A percentile compares a stretch with the other conserved stretches of the same genome.
These are phyloP conservation scores for Fraxinus xanthoxyloides DNA, from an alignment of 305 asterid species.

Conservation along the genomic window DNA sequence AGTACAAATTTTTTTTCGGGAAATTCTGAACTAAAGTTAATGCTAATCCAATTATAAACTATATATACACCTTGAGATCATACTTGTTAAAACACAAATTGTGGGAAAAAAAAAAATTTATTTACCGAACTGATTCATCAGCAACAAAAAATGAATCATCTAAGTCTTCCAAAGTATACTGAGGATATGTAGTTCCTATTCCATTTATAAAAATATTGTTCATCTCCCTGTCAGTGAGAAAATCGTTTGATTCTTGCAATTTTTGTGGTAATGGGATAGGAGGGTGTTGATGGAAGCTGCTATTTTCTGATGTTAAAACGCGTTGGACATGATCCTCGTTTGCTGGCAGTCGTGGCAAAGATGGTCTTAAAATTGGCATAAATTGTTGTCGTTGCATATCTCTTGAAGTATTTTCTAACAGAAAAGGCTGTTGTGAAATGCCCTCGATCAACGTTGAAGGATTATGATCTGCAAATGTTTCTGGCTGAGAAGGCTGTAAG, in stretches of 20 bases:
- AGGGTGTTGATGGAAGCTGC: background rate
- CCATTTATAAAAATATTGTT: background rate
- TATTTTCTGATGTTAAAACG: background rate
- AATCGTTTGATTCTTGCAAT: background rate
- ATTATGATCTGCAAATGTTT: background rate
- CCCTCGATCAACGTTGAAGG: background rate
- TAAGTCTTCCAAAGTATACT: background rate
- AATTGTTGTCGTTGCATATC: background rate
- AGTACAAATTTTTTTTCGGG: background rate
- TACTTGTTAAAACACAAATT: background rate
- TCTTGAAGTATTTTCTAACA: background rate
- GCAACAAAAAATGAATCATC: background rate
- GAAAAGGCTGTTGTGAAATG: constrained; percentile 12
- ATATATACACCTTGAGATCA: background rate
- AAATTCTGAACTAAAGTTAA: background rate
- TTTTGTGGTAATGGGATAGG: background rate
- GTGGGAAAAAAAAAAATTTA: background rate
- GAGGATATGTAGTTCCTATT: background rate
- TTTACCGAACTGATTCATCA: background rate
- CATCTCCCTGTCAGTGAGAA: background rate
- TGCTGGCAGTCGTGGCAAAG: background rate
- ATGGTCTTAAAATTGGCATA: background rate
- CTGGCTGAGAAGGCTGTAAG: constrained; percentile 6
- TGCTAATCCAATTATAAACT: background rate
- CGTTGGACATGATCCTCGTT: background rate